Percentiles rank a stretch among this genome's conserved stretches.
Conservation (phyloP, 2,329 filamentous ascomycete species). For the Apiospora pterosperma region DNA sequence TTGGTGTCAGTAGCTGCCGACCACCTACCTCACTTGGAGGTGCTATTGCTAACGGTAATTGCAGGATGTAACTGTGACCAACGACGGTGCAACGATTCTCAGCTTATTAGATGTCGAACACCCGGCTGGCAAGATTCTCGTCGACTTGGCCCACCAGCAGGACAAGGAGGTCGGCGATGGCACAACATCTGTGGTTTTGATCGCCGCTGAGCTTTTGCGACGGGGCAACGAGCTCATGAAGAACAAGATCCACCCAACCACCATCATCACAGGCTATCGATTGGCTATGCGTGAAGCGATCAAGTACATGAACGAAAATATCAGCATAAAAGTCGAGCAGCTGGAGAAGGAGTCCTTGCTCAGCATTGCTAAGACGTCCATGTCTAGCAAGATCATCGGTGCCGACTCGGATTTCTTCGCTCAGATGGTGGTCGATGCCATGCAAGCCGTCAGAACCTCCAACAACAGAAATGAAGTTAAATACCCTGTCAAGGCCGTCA, state of each 20-base stretch:
- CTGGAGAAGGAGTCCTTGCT: slow-evolving; percentile 87
- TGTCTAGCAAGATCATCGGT: slow-evolving; percentile 99
- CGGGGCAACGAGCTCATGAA: slow-evolving; percentile 98
- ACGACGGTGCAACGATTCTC: slow-evolving; percentile 96
- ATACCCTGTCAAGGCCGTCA: slow-evolving; percentile 98
- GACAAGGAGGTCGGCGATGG: slow-evolving; percentile 99
- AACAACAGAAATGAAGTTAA: slow-evolving; percentile 90
- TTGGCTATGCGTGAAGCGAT: slow-evolving; percentile 93
- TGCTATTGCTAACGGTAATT: background rate
- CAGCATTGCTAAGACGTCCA: slow-evolving; percentile 96
- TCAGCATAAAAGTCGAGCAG: slow-evolving; percentile 91
- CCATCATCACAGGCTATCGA: slow-evolving; percentile 97
- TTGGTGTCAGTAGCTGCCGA: slow-evolving; percentile 63
- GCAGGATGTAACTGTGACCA: slow-evolving; percentile 96
- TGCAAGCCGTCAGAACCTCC: slow-evolving; percentile 88
- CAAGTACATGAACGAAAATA: slow-evolving; percentile 98
- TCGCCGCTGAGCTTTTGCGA: slow-evolving; percentile 90
- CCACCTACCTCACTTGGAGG: background rate
- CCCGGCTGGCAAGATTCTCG: slow-evolving; percentile 95
- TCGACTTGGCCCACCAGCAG: slow-evolving; percentile 96
- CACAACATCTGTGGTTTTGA: slow-evolving; percentile 95
- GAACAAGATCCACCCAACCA: slow-evolving; percentile 99
- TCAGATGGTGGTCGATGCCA: slow-evolving; percentile 95
- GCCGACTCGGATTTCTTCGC: slow-evolving; percentile 95
- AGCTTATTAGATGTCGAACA: slow-evolving; percentile 95